Conservation (phyloP, 768 basidiomycete species). For the Lactarius evosmus region DNA sequence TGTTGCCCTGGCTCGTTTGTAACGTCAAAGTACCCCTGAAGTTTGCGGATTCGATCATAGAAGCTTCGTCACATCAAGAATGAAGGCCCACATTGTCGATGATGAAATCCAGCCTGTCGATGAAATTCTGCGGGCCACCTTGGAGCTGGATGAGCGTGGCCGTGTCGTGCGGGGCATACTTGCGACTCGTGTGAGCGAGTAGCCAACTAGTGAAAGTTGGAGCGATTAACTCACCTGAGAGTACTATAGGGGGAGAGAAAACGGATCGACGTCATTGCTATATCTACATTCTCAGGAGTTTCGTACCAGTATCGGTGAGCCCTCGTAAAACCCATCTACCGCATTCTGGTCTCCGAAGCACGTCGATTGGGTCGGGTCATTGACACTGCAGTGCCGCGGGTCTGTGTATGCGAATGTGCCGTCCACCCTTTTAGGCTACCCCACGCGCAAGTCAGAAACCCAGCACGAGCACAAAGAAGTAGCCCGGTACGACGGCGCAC, state of each 20-base stretch:
- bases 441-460: background rate
- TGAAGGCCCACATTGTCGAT: slow-evolving; percentile 44
- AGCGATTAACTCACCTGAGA: background rate
- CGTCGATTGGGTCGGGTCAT: slow-evolving; percentile 54
- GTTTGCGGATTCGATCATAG: background rate
- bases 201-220: background rate
- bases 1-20: slow-evolving; percentile 66
- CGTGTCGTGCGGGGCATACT: slow-evolving; percentile 66
- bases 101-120: slow-evolving; percentile 54
- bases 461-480: background rate
- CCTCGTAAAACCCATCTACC: slow-evolving; percentile 63
- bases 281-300: background rate
- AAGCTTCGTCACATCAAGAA: background rate
- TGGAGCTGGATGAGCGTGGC: slow-evolving; percentile 59
- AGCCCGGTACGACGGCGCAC: slow-evolving; percentile 31
- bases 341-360: slow-evolving; percentile 57
- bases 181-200: slow-evolving; percentile 1
- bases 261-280: background rate
- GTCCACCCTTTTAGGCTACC: slow-evolving; percentile 51
- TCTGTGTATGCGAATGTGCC: slow-evolving; percentile 64
- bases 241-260: background rate
- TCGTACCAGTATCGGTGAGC: slow-evolving; percentile 56
- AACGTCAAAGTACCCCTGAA: slow-evolving; percentile 55
- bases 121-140: slow-evolving; percentile 53
- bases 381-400: slow-evolving; percentile 62